These are phyloP conservation scores for Albatrellus ellisii DNA, from an alignment of 768 basidiomycete genomes.

Conservation along the genomic window DNA sequence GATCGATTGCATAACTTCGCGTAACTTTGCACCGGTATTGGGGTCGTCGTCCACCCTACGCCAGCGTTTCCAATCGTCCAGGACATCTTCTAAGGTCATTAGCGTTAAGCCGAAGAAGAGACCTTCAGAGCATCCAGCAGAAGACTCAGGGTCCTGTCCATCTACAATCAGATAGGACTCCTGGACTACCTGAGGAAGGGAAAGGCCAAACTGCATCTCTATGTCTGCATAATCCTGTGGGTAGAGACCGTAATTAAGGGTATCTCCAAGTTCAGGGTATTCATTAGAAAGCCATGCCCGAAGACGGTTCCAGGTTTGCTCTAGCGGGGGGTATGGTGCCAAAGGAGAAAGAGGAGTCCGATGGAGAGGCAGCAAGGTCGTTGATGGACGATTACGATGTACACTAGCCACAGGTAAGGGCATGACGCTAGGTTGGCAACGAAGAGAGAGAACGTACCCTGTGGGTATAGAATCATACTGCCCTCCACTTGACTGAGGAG, in stretches of 20 bases:
- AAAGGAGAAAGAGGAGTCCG: conserved; percentile 31
- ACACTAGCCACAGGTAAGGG: conserved; percentile 19
- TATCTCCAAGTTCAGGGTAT: conserved; percentile 92
- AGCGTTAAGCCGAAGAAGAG: conserved; percentile 94
- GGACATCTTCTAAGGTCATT: conserved; percentile 82
- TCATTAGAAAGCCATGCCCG: conserved; percentile 70
- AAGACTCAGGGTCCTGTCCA: conserved; percentile 87
- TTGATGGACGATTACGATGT: conserved; percentile 32
- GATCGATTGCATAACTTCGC: conserved; percentile 74
- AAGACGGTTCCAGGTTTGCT: conserved; percentile 74
- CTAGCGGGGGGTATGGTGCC: conserved; percentile 60
- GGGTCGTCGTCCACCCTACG: conserved; percentile 87
- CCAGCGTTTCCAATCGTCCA: conserved; percentile 97
- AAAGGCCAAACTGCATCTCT: conserved; percentile 74
- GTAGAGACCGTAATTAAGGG: conserved; percentile 84
- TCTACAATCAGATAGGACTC: conserved; percentile 84
- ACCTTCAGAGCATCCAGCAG: conserved; percentile 80
- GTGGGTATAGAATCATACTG: conserved; percentile 50
- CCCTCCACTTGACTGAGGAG: conserved; percentile 42
- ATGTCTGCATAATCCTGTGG: conserved; percentile 69
- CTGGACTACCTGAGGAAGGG: conserved; percentile 75
- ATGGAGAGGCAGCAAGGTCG: conserved; percentile 58
- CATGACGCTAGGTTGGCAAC: background rate
- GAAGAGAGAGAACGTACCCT: conserved; percentile 25
- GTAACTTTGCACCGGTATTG: conserved; percentile 54